Conservation (phyloP, 140 eudicot species). For the Cichorium intybus region DNA sequence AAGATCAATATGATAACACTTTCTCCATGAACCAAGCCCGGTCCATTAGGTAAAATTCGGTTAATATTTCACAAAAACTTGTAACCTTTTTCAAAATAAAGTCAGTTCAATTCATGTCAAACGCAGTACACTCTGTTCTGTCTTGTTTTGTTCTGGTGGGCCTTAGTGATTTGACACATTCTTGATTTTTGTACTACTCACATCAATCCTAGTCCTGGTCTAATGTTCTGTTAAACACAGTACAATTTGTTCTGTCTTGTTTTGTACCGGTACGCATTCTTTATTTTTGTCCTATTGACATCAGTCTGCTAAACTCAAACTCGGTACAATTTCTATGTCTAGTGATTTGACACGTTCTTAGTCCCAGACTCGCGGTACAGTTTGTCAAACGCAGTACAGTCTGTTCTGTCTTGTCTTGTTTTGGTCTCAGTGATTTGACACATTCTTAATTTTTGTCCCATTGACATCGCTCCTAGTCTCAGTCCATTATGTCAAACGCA, state of each 20-base stretch:
- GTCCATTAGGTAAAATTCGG: slow-evolving; percentile 58
- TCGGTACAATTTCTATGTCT: not conserved
- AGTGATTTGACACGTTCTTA: too few species aligned
- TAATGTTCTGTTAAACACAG: not conserved
- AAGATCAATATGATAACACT: slow-evolving; percentile 63
- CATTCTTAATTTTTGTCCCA: not conserved
- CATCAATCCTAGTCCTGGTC: not conserved
- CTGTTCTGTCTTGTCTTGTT: not conserved
- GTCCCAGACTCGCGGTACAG: too few species aligned
- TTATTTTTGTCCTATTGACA: not conserved
- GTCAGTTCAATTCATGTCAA: too few species aligned
- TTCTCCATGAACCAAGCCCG: slow-evolving; percentile 86
- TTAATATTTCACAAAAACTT: too few species aligned
- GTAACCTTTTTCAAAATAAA: too few species aligned
- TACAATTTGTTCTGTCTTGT: not conserved
- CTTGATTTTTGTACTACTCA: not conserved
- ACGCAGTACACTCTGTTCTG: not conserved
- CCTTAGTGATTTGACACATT: not conserved
- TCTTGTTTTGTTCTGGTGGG: not conserved
- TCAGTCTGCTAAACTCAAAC: not conserved
- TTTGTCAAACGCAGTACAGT: too few species aligned
- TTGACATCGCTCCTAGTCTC: not conserved
- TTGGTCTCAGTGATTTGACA: not conserved
- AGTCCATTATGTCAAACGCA: not conserved
- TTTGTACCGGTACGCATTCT: too few species aligned